phyloP scores from a whole-genome alignment of 805 yeast genomes.

The Suhomyces canberraensis region DNA sequence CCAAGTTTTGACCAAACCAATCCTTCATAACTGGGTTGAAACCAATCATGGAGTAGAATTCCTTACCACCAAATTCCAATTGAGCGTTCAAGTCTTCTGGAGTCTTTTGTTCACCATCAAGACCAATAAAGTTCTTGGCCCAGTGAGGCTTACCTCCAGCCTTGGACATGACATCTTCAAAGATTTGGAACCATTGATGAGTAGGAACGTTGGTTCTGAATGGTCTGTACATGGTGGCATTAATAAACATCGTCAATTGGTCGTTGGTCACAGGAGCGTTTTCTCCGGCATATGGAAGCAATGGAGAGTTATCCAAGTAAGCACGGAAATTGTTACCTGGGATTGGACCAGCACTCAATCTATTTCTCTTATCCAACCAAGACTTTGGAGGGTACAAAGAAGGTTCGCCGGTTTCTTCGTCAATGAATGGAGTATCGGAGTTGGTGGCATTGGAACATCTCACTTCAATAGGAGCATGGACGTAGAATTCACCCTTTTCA shows the following conservation, averaged over 20 bases:
- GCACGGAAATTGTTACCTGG: slow-evolving; percentile 85
- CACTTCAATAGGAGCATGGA: slow-evolving; percentile 94
- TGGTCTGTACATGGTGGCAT: slow-evolving; percentile 97
- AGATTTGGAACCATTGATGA: slow-evolving; percentile 75
- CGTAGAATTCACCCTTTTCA: slow-evolving; percentile 60
- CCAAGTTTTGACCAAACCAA: slow-evolving; percentile 78
- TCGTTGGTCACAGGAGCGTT: slow-evolving; percentile 56
- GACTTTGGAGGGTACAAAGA: slow-evolving; percentile 42
- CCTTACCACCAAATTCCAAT: slow-evolving; percentile 41
- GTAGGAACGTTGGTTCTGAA: slow-evolving; percentile 72
- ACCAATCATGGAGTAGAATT: slow-evolving; percentile 74
- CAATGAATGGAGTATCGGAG: slow-evolving; percentile 33
- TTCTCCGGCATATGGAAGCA: slow-evolving; percentile 46
- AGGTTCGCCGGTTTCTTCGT: slow-evolving; percentile 32
- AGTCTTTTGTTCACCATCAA: slow-evolving; percentile 34
- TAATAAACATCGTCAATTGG: slow-evolving; percentile 80
- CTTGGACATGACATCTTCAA: slow-evolving; percentile 71
- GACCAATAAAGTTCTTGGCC: slow-evolving; percentile 92
- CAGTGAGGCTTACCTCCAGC: slow-evolving; percentile 96
- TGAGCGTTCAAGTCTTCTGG: slow-evolving; percentile 39
- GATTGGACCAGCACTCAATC: slow-evolving; percentile 68
- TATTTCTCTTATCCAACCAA: slow-evolving; percentile 51
- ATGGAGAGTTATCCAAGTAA: slow-evolving; percentile 75
- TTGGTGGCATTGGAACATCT: slow-evolving; percentile 85
- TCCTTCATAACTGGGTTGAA: slow-evolving; percentile 62